Conservation (phyloP, 2,329 filamentous ascomycete genomes). For the Fusarium anthophilum region DNA sequence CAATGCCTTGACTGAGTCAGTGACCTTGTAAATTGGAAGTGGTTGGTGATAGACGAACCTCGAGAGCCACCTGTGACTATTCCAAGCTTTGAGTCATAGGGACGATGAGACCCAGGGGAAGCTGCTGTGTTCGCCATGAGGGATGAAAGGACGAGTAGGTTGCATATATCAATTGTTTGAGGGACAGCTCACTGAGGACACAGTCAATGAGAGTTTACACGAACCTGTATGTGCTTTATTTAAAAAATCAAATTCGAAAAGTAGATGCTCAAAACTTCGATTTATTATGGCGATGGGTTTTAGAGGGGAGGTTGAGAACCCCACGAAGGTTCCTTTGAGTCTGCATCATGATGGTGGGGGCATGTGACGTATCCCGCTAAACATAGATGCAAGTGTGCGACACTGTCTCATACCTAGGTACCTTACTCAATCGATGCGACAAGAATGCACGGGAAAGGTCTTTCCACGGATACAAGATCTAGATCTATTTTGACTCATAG, state of each 20-base stretch:
- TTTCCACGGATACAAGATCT: background rate
- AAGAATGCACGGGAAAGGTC: background rate
- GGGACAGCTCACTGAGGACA: background rate
- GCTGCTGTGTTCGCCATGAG: slow-evolving; percentile 32
- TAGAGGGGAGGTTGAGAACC: background rate
- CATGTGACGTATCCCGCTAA: slow-evolving; percentile 20
- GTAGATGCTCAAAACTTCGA: background rate
- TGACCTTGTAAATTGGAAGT: background rate
- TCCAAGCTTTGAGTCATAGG: slow-evolving; percentile 47
- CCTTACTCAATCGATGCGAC: background rate
- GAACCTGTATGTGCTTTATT: background rate
- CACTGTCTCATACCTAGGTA: background rate
- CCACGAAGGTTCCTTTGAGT: background rate
- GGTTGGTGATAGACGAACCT: slow-evolving; percentile 34
- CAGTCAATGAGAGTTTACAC: background rate
- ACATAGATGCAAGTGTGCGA: background rate
- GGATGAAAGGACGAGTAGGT: background rate
- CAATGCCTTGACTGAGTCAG: slow-evolving; percentile 59
- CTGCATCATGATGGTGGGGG: slow-evolving; percentile 22
- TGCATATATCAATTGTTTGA: background rate
- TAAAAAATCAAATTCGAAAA: background rate
- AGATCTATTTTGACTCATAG: background rate
- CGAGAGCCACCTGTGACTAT: slow-evolving; percentile 49
- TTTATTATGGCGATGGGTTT: background rate
- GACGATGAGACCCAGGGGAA: slow-evolving; percentile 24